These are phyloP conservation scores for Brassica juncea DNA, from an alignment of 345 rosid genomes.

Conservation along the genomic window DNA sequence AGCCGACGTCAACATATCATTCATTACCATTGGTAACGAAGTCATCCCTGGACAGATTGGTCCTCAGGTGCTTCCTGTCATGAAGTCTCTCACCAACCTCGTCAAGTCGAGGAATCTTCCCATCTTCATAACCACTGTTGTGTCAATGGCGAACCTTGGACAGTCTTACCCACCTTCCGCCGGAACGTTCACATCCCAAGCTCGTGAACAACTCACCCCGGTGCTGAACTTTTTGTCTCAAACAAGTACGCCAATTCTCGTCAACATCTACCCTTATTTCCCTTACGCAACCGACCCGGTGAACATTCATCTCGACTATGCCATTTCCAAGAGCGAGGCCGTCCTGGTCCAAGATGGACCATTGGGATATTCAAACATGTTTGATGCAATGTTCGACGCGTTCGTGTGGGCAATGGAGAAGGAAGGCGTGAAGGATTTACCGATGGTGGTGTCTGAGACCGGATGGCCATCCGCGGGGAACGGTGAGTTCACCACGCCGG, in stretches of 20 bases:
- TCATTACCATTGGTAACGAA: constrained; percentile 47
- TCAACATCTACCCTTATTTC: constrained; percentile 52
- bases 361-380: constrained; percentile 43
- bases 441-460: constrained; percentile 36
- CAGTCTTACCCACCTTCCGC: constrained; percentile 51
- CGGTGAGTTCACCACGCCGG: constrained; percentile 25
- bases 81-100: constrained; percentile 35
- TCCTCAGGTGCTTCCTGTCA: constrained; percentile 33
- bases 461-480: constrained; percentile 54
- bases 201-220: constrained; percentile 22
- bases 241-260: constrained; percentile 31
- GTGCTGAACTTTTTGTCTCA: constrained; percentile 29
- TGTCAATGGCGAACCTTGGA: constrained; percentile 18
- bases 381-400: constrained; percentile 49
- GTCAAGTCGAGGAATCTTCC: constrained; percentile 26
- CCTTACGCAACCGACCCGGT: constrained; percentile 38
- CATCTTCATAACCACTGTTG: constrained; percentile 35
- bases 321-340: neutral
- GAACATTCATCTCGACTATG: constrained; percentile 37
- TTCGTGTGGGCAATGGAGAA: constrained; percentile 41
- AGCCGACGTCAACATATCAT: constrained; percentile 31
- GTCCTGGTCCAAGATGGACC: constrained; percentile 39
- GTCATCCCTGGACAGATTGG: constrained; percentile 39
- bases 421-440: neutral
- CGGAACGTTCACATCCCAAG: constrained; percentile 24